Conservation (phyloP, 129 eudicot genomes). For the Kitagawia praeruptora region DNA sequence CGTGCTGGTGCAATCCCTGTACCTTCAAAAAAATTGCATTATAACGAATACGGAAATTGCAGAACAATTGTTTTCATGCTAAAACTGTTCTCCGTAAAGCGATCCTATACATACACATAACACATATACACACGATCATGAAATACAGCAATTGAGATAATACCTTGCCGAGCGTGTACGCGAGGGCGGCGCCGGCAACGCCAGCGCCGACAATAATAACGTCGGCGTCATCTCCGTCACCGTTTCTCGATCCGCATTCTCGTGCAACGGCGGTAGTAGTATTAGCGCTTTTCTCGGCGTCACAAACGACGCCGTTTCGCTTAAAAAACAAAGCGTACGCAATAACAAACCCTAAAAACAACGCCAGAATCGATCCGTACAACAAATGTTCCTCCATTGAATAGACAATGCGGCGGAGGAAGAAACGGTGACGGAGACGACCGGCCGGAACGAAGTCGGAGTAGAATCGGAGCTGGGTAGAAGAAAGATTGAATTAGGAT, state of each 20-base stretch:
- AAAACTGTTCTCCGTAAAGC: neutral
- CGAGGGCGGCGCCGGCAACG: constrained; percentile 16
- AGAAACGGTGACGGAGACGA: neutral
- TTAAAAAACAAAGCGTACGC: constrained; percentile 4
- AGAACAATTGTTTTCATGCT: neutral
- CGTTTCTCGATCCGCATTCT: constrained; percentile 13
- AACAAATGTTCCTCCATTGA: constrained; percentile 12
- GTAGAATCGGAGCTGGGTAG: neutral
- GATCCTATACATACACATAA: too few relatives aligned
- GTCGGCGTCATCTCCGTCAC: constrained; percentile 3
- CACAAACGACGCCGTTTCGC: neutral
- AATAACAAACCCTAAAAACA: constrained; percentile 6
- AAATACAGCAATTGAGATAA: neutral
- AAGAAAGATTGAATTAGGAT: neutral
- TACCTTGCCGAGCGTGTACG: constrained; percentile 17
- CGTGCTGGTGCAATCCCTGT: too few relatives aligned
- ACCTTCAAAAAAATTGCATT: too few relatives aligned
- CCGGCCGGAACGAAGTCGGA: neutral
- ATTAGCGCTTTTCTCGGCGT: neutral
- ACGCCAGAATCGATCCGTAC: constrained; percentile 3
- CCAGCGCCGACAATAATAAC: constrained; percentile 15
- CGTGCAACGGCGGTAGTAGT: neutral
- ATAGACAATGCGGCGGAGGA: constrained; percentile 7
- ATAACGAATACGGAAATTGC: neutral
- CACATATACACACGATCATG: too few relatives aligned